These are phyloP conservation scores for Fusarium clavum DNA, from an alignment of 2,329 filamentous ascomycete genomes.

Conservation along the genomic window DNA sequence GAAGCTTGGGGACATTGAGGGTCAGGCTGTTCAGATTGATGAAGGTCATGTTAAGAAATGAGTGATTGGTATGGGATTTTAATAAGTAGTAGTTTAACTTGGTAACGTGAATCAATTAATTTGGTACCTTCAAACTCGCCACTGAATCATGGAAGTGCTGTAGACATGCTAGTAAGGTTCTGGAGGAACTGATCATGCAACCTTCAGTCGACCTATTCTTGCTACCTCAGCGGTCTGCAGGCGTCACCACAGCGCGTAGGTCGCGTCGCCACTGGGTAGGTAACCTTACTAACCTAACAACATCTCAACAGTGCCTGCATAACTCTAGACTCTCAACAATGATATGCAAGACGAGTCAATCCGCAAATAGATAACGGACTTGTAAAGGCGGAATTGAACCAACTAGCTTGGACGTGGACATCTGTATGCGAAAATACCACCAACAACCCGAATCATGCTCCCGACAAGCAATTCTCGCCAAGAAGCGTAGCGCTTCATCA, in stretches of 20 bases:
- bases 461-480: not conserved
- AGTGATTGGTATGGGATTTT: accelerated
- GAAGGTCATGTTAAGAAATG: not conserved
- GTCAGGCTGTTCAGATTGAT: not conserved
- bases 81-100: not conserved
- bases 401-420: accelerated
- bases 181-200: too few species aligned
- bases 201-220: too few species aligned
- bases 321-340: accelerated
- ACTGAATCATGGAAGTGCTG: not conserved
- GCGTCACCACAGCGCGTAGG: not conserved
- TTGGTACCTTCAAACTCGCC: accelerated
- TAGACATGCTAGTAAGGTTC: accelerated
- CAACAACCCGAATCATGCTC: not conserved
- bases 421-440: not conserved
- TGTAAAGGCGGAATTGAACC: not conserved
- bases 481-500: not conserved
- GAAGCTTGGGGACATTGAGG: conserved; percentile 8
- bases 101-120: not conserved
- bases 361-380: too few species aligned
- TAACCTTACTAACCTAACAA: too few species aligned
- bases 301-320: not conserved
- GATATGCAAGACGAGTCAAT: too few species aligned
- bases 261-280: not conserved
- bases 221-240: too few species aligned